These are phyloP conservation scores for Centaurea solstitialis DNA, from an alignment of 129 eudicot species.

Conservation along the genomic window DNA sequence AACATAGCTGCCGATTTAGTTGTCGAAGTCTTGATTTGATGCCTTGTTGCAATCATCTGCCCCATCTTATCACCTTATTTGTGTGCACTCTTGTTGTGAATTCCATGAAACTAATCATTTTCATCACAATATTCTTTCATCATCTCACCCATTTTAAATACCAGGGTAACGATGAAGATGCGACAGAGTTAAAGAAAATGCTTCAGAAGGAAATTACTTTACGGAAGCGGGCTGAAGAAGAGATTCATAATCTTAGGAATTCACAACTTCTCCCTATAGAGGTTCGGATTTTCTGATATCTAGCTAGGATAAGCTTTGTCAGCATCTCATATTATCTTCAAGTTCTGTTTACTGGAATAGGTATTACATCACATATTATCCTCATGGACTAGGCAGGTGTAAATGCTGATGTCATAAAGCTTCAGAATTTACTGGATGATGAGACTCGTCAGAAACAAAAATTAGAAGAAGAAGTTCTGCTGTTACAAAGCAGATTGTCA, in stretches of 20 bases:
- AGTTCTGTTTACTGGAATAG: slow-evolving; percentile 2
- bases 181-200: slow-evolving; percentile 53
- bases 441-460: slow-evolving; percentile 76
- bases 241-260: slow-evolving; percentile 57
- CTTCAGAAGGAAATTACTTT: slow-evolving; percentile 74
- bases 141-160: slow-evolving; percentile 8
- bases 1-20: background rate
- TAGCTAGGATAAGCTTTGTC: slow-evolving; percentile 6
- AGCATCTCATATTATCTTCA: slow-evolving; percentile 3
- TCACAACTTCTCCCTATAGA: slow-evolving; percentile 56
- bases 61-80: background rate
- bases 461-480: slow-evolving; percentile 80
- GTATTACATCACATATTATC: slow-evolving; percentile 30
- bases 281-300: slow-evolving; percentile 40
- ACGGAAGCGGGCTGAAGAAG: slow-evolving; percentile 87
- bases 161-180: slow-evolving; percentile 57
- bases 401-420: slow-evolving; percentile 57
- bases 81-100: background rate
- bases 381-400: slow-evolving; percentile 77
- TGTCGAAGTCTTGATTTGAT: background rate
- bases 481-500: slow-evolving; percentile 76
- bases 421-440: slow-evolving; percentile 73
- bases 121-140: slow-evolving; percentile 7
- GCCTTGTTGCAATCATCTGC: background rate
- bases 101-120: background rate